Evolutionary conservation across 1,139 yeast genomes (phyloP).

Genomic region (Taphrina pruni): DNA sequence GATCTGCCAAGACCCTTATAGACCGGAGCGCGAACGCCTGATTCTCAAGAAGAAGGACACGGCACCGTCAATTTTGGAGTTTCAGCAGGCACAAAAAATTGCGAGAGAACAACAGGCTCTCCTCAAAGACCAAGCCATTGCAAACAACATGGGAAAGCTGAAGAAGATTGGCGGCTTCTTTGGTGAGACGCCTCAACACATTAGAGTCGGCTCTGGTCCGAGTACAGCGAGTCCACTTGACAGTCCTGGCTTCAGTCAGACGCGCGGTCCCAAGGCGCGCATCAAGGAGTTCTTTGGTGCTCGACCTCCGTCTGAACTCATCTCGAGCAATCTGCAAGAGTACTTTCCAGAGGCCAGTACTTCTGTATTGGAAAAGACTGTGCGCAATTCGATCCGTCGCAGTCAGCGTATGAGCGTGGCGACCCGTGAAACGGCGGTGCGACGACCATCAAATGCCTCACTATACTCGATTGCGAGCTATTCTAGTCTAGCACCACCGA

Average conservation of each 20-base stretch:
- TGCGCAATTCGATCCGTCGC: constrained; percentile 80
- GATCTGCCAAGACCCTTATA: constrained; percentile 75
- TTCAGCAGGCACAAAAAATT: constrained; percentile 64
- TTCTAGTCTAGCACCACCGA: constrained; percentile 25
- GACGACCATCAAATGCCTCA: constrained; percentile 35
- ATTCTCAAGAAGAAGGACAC: constrained; percentile 71
- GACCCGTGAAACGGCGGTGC: neutral
- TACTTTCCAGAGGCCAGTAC: constrained; percentile 87
- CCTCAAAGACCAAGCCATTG: constrained; percentile 37
- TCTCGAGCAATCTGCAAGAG: constrained; percentile 85
- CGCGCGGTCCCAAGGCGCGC: constrained; percentile 45
- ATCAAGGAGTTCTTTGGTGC: constrained; percentile 70
- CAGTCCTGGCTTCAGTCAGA: constrained; percentile 2
- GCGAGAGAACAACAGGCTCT: constrained; percentile 45
- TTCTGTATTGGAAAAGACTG: constrained; percentile 74
- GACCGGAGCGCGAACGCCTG: constrained; percentile 73
- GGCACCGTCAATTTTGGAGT: constrained; percentile 68
- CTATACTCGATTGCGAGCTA: constrained; percentile 28
- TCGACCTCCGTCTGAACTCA: constrained; percentile 90
- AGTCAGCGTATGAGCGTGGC: constrained; percentile 44
- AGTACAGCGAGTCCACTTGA: constrained; percentile 8
- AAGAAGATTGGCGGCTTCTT: constrained; percentile 42
- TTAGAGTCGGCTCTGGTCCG: constrained; percentile 18
- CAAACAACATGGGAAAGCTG: constrained; percentile 39
- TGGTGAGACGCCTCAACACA: constrained; percentile 41